Conservation (phyloP, 345 rosid genomes). For the Eucalyptus polybractea region DNA sequence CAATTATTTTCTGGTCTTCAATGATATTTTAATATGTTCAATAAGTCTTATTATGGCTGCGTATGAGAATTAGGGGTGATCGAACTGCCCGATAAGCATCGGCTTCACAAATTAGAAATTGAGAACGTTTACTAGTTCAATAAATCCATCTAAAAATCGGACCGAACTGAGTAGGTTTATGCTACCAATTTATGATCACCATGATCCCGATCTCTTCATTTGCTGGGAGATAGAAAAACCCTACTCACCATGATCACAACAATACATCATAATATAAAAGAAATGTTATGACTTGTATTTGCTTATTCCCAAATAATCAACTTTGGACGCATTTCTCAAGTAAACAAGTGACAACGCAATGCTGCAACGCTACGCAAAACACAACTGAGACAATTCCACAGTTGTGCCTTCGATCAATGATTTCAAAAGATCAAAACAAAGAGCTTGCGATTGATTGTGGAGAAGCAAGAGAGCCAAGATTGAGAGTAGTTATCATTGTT, state of each 20-base stretch:
- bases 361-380: not conserved
- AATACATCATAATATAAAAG: not conserved
- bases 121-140: not conserved
- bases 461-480: constrained; percentile 33
- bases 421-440: constrained; percentile 1
- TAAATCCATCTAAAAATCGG: not conserved
- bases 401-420: constrained; percentile 27
- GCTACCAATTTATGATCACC: too few species aligned
- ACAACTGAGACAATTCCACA: not conserved
- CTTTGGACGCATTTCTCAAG: not conserved
- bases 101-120: too few species aligned
- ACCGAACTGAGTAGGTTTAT: fast-evolving
- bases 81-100: not conserved
- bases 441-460: constrained; percentile 37
- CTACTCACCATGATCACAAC: not conserved
- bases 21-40: not conserved
- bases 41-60: not conserved
- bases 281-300: not conserved
- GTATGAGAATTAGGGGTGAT: not conserved
- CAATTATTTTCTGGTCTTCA: not conserved
- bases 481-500: constrained; percentile 14
- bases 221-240: not conserved
- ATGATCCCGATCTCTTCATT: not conserved
- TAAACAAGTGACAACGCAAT: not conserved
- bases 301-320: not conserved